Base-by-base conservation (phyloP, 306 rosid species). In the Hippophae tibetana region DNA sequence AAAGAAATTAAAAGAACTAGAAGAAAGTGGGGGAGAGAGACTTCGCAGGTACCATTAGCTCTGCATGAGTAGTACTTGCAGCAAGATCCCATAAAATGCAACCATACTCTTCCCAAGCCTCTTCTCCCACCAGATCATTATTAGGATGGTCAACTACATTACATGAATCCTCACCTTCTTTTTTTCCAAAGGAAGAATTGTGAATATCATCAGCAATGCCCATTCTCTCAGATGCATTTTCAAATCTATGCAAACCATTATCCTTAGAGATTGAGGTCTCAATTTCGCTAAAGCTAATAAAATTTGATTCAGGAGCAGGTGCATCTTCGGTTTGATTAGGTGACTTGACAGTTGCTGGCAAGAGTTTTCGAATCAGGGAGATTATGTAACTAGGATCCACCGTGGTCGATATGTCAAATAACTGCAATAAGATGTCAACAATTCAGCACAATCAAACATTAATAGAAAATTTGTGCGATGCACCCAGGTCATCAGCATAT, bases 341-440 rank as follows among this genome's bases (percentile, higher is more conserved):
- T 25, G 61, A 54, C 11, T 60, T 56, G 57, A 62, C 45, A 64
- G 65, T 62, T 54, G 75, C 67, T 3, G 98, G 96, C 31, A 92
- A 66, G 42, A 87, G 95, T 75, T 83, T 92, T 73, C 98, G 79
- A 74, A 92, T 85, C 56, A 87, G 74, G 42, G 95, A 87, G 68
- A 92, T 92, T 27, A 92, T 72, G 60, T 83, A 92, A 80, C 96
- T 79, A 5, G 95, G 98, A 78, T 92, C 96, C 67, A 87, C 95
- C 9, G 98, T 92, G 6, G 95, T 92, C 8, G 89, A 79, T 77
- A 92, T 76, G 68, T 92, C 87, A 65, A 92, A 92, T 69, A 81
- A 61, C 98, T 87, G 89, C 79, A 79, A 63, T 52, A 68, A 5
- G 14, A 48, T 0, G 55, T 70, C n/a, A 7, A 52, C 31, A 10